Evolutionary conservation across 2,329 filamentous ascomycete genomes (phyloP).

Genomic region (Ascosphaera pollenicola): DNA sequence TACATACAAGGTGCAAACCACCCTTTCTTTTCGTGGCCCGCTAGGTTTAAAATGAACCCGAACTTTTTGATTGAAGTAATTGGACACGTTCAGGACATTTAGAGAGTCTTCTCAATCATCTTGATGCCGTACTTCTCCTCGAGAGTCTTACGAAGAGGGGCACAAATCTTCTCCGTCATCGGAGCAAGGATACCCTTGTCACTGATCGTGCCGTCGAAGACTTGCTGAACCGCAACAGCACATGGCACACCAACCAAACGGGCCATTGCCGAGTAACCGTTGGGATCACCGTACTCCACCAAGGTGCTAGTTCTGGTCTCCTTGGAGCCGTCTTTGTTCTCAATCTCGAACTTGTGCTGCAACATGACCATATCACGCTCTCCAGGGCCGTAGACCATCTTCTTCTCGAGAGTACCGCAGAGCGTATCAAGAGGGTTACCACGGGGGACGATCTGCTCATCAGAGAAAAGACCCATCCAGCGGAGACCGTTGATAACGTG

Average conservation of each 20-base stretch:
- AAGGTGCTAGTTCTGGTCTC: slow-evolving; percentile 66
- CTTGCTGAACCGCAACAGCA: slow-evolving; percentile 53
- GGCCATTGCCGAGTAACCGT: slow-evolving; percentile 67
- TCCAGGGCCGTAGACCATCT: slow-evolving; percentile 67
- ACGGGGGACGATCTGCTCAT: slow-evolving; percentile 44
- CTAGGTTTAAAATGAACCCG: too few species aligned
- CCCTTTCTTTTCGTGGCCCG: too few species aligned
- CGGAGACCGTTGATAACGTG: slow-evolving; percentile 48
- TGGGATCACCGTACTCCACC: slow-evolving; percentile 57
- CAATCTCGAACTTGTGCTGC: slow-evolving; percentile 49
- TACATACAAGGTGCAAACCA: too few species aligned
- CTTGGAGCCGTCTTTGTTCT: slow-evolving; percentile 54
- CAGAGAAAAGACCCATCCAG: slow-evolving; percentile 48
- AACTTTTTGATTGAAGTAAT: too few species aligned
- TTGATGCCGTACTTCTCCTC: slow-evolving; percentile 56
- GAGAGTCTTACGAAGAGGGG: slow-evolving; percentile 54
- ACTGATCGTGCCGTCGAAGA: slow-evolving; percentile 50
- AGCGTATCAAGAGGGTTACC: slow-evolving; percentile 78
- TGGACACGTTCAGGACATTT: slow-evolving; percentile 4
- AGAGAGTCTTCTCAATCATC: slow-evolving; percentile 43
- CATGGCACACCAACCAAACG: slow-evolving; percentile 59
- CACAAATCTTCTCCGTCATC: slow-evolving; percentile 48
- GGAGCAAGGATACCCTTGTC: slow-evolving; percentile 58
- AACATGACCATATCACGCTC: slow-evolving; percentile 66
- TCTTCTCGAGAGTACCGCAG: slow-evolving; percentile 69